Base-by-base conservation (phyloP, 345 rosid species). In the Citrus sp. region DNA sequence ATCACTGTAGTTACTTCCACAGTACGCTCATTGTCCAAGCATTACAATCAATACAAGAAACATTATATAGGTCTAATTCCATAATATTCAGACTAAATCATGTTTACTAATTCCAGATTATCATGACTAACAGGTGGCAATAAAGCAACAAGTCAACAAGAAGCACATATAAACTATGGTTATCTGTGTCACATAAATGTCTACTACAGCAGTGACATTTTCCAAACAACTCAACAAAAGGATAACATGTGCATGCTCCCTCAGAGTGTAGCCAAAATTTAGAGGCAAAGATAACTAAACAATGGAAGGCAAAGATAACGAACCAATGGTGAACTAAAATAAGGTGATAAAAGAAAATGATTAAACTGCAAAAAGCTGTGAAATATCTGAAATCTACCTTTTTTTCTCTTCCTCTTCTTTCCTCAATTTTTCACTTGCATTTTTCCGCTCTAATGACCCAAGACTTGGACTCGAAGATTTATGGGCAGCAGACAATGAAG, bases 401-500 rank as follows among this genome's bases (percentile, higher is more conserved):
- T 87, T 96, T 82, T 87, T 92, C 85, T 90, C 94, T 84, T 92
- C 98, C 80, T 90, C 98, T 85, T 92, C 98, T 85, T 87, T 89
- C 86, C 82, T 91, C 85, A 89, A 72, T 82, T 89, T 88, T 86
- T 91, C 92, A 83, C 61, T 86, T 58, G 83, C 89, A 89, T 80
- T 88, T 84, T 86, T 94, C 70, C 67, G 88, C 86, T 94, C 95
- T 80, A 86, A 77, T 67, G 85, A 84, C 77, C 85, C 98, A 83
- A 85, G 90, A 78, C 87, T 90, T 83, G 93, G 83, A 77, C 89
- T 84, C 69, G 93, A 77, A 84, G 91, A 87, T 82, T 81, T 89
- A 82, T 10, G 89, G 60, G 83, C 75, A 74, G 97, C 93, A 85
- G 97, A 86, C 75, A 86, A 77, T 30, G 99, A 88, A 73, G 92